phyloP scores from a whole-genome alignment of 2,329 filamentous ascomycete species.

The Cytospora piceicola region DNA sequence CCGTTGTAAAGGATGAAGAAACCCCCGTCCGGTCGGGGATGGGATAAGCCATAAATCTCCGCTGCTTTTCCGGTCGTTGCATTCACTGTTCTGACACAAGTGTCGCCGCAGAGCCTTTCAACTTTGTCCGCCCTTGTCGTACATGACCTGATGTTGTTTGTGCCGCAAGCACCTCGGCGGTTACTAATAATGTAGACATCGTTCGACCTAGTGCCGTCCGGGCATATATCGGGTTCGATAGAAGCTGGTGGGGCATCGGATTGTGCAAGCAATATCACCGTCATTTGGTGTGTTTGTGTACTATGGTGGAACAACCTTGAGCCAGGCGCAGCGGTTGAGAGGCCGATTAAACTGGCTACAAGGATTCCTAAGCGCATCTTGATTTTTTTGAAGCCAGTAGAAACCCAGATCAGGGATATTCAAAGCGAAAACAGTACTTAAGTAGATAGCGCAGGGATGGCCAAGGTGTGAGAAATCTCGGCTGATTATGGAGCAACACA shows the following conservation, averaged over 20 bases:
- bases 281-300: not conserved
- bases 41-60: slow-evolving; percentile 4
- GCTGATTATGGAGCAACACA: no score
- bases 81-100: slow-evolving; percentile 1
- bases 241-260: not conserved
- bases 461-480: no score
- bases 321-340: not conserved
- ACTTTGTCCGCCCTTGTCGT: slow-evolving; percentile 5
- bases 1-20: slow-evolving; percentile 11
- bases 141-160: not conserved
- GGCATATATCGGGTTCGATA: not conserved
- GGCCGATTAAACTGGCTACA: not conserved
- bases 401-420: not conserved
- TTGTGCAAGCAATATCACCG: not conserved
- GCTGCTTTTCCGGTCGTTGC: not conserved
- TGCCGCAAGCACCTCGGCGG: not conserved
- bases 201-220: not conserved
- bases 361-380: not conserved
- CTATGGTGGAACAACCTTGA: not conserved
- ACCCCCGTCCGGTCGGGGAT: not conserved
- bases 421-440: no score
- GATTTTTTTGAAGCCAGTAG: not conserved
- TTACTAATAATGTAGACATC: slow-evolving; percentile 12
- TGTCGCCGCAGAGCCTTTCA: slow-evolving; percentile 2
- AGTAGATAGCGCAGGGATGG: no score